A percentile compares a stretch with the other conserved stretches of the same genome.
phyloP scores from a whole-genome alignment of 257 asterid genomes.

The Primulina tabacum region DNA sequence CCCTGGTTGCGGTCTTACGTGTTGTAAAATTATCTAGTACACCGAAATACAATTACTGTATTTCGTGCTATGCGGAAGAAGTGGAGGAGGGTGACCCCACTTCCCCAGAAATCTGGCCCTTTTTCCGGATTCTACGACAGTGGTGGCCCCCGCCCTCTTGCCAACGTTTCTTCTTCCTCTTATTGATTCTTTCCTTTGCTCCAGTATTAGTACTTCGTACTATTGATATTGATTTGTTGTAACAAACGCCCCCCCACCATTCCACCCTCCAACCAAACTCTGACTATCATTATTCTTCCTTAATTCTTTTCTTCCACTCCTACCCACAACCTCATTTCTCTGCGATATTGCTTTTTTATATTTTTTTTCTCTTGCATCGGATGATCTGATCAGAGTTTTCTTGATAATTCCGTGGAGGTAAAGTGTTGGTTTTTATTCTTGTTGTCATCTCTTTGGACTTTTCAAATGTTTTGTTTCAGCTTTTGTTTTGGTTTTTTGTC shows the following conservation, averaged over 20 bases:
- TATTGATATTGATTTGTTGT: constrained; percentile 36
- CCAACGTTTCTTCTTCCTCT: background rate
- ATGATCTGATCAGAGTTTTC: constrained; percentile 25
- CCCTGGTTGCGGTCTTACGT: too few species aligned
- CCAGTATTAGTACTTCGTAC: constrained; percentile 24
- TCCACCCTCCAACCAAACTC: constrained; percentile 49
- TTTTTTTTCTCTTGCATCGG: background rate
- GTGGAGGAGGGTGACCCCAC: background rate
- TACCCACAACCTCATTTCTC: constrained; percentile 17
- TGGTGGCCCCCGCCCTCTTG: background rate
- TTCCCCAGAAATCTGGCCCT: background rate
- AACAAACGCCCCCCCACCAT: constrained; percentile 40
- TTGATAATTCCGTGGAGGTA: constrained; percentile 34
- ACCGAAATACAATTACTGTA: too few species aligned
- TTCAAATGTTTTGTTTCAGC: background rate
- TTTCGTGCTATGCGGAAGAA: background rate
- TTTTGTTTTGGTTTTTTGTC: constrained; percentile 2
- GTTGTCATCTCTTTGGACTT: background rate
- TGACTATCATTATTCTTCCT: constrained; percentile 19
- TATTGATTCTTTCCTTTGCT: background rate
- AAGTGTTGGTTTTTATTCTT: background rate
- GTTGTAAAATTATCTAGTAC: too few species aligned
- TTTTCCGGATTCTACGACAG: background rate
- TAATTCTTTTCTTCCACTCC: constrained; percentile 20
- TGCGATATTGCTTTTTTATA: constrained; percentile 18